These are phyloP conservation scores for Fusarium penzigii DNA, from an alignment of 2,329 filamentous ascomycete species.

Conservation along the genomic window DNA sequence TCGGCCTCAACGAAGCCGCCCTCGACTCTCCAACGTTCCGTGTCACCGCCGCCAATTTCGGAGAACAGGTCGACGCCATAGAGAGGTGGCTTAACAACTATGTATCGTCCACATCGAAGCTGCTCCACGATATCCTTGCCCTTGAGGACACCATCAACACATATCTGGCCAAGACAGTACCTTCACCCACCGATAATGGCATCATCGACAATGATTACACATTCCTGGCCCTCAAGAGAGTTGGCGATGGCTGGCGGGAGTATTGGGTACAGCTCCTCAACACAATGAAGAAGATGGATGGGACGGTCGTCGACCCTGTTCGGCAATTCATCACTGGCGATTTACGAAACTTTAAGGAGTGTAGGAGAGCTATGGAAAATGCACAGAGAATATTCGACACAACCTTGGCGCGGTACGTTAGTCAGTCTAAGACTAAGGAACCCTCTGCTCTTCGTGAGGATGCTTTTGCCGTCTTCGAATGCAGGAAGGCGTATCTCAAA, in stretches of 20 bases:
- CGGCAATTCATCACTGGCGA: constrained; percentile 76
- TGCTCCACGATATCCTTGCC: constrained; percentile 63
- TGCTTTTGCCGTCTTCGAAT: constrained; percentile 93
- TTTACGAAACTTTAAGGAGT: constrained; percentile 83
- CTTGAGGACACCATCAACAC: constrained; percentile 79
- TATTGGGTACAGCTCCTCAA: constrained; percentile 79
- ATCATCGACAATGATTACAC: constrained; percentile 96
- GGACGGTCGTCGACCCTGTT: constrained; percentile 78
- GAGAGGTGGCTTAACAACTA: constrained; percentile 85
- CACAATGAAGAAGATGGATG: constrained; percentile 76
- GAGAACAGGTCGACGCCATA: constrained; percentile 86
- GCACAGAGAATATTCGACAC: constrained; percentile 84
- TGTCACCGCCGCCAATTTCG: constrained; percentile 80
- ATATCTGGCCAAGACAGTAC: constrained; percentile 76
- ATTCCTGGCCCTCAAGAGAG: constrained; percentile 78
- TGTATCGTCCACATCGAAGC: constrained; percentile 53
- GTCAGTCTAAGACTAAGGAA: constrained; percentile 91
- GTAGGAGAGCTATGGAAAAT: constrained; percentile 71
- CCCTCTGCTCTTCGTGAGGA: constrained; percentile 89
- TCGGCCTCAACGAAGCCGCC: constrained; percentile 89
- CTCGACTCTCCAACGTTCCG: constrained; percentile 97
- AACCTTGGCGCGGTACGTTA: constrained; percentile 76
- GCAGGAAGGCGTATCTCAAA: constrained; percentile 85
- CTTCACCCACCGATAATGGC: constrained; percentile 72
- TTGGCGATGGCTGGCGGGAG: constrained; percentile 82